Percentiles rank a stretch among this genome's conserved stretches.
These are phyloP conservation scores for Phialophora expanda DNA, from an alignment of 2,329 filamentous ascomycete genomes.

Conservation along the genomic window DNA sequence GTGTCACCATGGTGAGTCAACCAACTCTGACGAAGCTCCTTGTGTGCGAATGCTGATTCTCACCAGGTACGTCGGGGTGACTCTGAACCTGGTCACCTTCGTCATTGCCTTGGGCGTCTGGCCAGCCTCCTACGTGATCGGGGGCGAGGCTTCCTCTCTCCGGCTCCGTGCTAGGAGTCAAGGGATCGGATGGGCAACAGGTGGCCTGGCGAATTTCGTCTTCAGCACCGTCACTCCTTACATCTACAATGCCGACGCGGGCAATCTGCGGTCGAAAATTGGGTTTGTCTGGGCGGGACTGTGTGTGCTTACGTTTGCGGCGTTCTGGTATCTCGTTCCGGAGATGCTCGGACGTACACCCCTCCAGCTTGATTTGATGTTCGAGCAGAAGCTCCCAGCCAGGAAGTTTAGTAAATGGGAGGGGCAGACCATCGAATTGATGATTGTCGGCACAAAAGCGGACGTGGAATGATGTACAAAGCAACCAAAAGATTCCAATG, in stretches of 20 bases:
- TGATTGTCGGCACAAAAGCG: not conserved
- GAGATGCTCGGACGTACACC: conserved; percentile 3
- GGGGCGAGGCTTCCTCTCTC: conserved; percentile 45
- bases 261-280: conserved; percentile 49
- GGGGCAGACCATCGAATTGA: not conserved
- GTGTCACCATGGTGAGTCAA: conserved; percentile 49
- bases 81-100: conserved; percentile 54
- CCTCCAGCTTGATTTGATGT: conserved; percentile 8
- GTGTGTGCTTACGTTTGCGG: not conserved
- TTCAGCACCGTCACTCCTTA: conserved; percentile 58
- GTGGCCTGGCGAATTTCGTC: conserved; percentile 49
- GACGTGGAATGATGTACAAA: not conserved
- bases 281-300: conserved; percentile 46
- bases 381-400: conserved; percentile 5
- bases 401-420: not conserved
- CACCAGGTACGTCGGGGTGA: conserved; percentile 49
- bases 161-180: conserved; percentile 48
- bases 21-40: not conserved
- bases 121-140: conserved; percentile 48
- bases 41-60: not conserved
- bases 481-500: not conserved
- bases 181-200: conserved; percentile 50
- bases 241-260: conserved; percentile 57
- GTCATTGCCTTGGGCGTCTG: conserved; percentile 44
- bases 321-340: not conserved